phyloP scores from a whole-genome alignment of 768 basidiomycete species.

The Phaffia australis region DNA sequence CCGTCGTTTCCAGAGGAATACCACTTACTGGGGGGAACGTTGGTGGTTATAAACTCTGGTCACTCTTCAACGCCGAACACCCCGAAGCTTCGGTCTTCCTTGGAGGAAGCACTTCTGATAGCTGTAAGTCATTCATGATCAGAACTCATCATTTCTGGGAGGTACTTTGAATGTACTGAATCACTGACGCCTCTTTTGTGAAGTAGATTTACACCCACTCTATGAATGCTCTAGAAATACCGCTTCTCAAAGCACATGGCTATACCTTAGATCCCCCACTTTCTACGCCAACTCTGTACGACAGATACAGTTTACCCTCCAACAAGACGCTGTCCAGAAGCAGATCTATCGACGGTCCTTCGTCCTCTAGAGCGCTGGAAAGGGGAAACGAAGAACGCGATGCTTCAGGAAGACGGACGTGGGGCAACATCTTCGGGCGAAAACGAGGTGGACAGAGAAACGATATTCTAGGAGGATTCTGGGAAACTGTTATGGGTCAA shows the following conservation, averaged over 20 bases:
- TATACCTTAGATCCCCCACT: conserved; percentile 6
- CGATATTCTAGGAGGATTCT: neutral
- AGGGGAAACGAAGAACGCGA: neutral
- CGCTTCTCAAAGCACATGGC: conserved; percentile 18
- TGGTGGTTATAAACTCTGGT: conserved; percentile 5
- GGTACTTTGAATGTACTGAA: no score
- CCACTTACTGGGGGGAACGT: conserved; percentile 19
- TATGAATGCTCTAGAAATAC: conserved; percentile 10
- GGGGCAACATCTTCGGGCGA: neutral
- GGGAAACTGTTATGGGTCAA: neutral
- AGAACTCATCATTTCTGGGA: neutral
- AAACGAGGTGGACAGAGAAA: neutral
- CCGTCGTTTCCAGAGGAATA: neutral
- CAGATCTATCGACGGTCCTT: neutral
- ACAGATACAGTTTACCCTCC: neutral
- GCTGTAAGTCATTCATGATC: conserved; percentile 7
- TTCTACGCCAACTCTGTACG: conserved; percentile 1
- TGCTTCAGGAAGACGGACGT: neutral
- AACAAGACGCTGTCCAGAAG: neutral
- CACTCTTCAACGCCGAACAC: neutral
- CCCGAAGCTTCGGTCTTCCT: neutral
- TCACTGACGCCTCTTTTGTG: neutral
- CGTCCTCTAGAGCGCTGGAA: neutral
- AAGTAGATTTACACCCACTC: conserved; percentile 16
- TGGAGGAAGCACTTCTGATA: conserved; percentile 16